phyloP scores from a whole-genome alignment of 176 grass and related monocot genomes.

The Musa troglodytarum region DNA sequence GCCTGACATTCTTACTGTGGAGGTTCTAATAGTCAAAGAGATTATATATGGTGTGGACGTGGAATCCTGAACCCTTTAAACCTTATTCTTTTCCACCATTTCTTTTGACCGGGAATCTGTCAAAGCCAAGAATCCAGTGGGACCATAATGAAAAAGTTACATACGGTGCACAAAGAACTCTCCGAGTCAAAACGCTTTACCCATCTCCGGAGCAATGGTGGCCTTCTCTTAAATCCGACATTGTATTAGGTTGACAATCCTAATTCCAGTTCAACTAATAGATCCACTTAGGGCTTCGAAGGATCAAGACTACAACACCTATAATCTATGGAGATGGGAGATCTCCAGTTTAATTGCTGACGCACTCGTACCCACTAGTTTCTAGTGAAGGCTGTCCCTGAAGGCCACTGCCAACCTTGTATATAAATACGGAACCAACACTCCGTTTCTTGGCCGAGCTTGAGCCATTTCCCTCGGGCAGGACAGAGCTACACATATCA shows the following conservation, averaged over 20 bases:
- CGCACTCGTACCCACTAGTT: too few species aligned
- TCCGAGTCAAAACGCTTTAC: too few species aligned
- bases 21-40: background rate
- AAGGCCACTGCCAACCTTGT: too few species aligned
- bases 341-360: too few species aligned
- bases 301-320: too few species aligned
- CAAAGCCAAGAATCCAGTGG: constrained; percentile 6
- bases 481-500: background rate
- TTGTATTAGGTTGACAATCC: too few species aligned
- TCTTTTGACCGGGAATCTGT: constrained; percentile 4
- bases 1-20: background rate
- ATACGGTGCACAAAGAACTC: background rate
- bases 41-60: background rate
- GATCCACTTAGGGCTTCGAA: too few species aligned
- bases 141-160: background rate
- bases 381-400: too few species aligned
- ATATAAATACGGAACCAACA: constrained; percentile 17
- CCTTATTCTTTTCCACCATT: constrained; percentile 1
- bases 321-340: too few species aligned
- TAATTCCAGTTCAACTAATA: too few species aligned
- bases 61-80: constrained; percentile 17
- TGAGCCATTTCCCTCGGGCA: background rate
- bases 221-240: too few species aligned
- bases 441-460: background rate
- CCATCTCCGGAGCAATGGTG: too few species aligned